Conservation (phyloP, 805 yeast species). For the Saccharomycopsis babjevae region DNA sequence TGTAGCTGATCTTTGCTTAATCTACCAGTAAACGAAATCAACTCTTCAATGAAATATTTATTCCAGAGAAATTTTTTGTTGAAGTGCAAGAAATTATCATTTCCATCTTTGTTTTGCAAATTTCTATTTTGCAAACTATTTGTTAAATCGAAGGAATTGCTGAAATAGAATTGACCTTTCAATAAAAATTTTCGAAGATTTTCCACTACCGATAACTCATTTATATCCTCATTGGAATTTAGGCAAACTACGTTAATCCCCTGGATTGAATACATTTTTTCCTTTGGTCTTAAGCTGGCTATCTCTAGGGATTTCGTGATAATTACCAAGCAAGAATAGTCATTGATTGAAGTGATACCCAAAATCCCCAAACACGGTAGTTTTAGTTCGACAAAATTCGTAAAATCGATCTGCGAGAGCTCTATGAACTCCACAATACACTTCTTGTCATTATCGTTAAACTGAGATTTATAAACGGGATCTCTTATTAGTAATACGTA, state of each 20-base stretch:
- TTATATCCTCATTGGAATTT: slow-evolving; percentile 33
- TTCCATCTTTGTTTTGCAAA: slow-evolving; percentile 20
- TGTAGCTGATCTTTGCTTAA: slow-evolving; percentile 49
- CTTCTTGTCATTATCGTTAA: slow-evolving; percentile 1
- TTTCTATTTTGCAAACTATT: slow-evolving; percentile 69
- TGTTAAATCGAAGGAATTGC: slow-evolving; percentile 84
- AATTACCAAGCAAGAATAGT: slow-evolving; percentile 45
- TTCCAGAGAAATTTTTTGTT: slow-evolving; percentile 90
- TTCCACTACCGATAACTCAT: not conserved
- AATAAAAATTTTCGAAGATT: slow-evolving; percentile 54
- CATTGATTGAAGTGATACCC: slow-evolving; percentile 50
- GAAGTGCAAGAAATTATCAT: slow-evolving; percentile 34
- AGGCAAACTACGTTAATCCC: slow-evolving; percentile 59
- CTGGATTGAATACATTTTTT: slow-evolving; percentile 42
- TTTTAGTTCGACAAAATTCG: slow-evolving; percentile 33
- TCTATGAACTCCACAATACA: slow-evolving; percentile 47
- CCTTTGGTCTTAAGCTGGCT: slow-evolving; percentile 49
- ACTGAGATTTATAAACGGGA: slow-evolving; percentile 10
- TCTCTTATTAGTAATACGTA: slow-evolving; percentile 53
- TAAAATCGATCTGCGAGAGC: slow-evolving; percentile 29
- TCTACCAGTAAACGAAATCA: slow-evolving; percentile 59
- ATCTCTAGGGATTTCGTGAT: slow-evolving; percentile 44
- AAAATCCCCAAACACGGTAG: slow-evolving; percentile 42
- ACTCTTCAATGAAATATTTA: slow-evolving; percentile 67
- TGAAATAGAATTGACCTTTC: slow-evolving; percentile 82